phyloP scores from a whole-genome alignment of 306 rosid genomes.

The Pyrus communis region DNA sequence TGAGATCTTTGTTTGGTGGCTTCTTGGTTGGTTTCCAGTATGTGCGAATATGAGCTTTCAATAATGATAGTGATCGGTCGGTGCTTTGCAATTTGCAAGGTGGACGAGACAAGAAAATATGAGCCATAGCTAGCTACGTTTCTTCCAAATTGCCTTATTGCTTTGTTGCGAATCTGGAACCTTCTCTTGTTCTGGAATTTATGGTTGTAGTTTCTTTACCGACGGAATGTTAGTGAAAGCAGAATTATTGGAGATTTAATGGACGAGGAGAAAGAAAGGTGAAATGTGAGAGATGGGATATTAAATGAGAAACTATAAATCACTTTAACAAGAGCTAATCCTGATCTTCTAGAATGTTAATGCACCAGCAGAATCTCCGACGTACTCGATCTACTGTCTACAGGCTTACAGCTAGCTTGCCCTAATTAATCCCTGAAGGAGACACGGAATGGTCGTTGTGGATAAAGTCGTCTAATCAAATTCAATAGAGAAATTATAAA shows the following conservation, averaged over 20 bases:
- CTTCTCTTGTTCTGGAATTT: neutral
- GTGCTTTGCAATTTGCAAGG: neutral
- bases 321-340: no score
- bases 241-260: no score
- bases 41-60: neutral
- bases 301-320: no score
- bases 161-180: neutral
- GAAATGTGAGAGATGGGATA: neutral
- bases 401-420: no score
- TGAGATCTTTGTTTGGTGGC: neutral
- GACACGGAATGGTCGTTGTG: no score
- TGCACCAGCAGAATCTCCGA: neutral
- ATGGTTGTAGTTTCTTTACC: neutral
- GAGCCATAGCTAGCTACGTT: neutral
- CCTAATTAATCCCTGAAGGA: no score
- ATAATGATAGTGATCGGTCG: neutral
- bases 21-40: neutral
- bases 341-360: no score
- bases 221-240: neutral
- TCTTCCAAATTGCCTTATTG: neutral
- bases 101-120: neutral
- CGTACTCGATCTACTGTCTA: neutral
- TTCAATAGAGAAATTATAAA: no score
- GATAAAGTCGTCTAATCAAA: no score
- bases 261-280: neutral